These are phyloP conservation scores for Coffea humblotiana DNA, from an alignment of 305 asterid genomes.

Conservation along the genomic window DNA sequence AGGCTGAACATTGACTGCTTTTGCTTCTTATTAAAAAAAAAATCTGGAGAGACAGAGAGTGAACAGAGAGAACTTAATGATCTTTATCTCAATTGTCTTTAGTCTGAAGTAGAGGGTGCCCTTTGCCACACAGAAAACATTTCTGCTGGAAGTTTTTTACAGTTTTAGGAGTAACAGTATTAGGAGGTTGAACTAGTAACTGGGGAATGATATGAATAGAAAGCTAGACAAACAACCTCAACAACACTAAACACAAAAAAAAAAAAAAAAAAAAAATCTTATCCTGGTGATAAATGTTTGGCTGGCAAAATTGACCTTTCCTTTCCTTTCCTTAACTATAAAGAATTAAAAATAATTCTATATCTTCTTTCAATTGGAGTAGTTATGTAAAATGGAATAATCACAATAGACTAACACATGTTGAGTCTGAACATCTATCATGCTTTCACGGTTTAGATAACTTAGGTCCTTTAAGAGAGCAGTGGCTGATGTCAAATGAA, in stretches of 20 bases:
- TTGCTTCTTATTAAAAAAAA: not conserved
- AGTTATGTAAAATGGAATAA: not conserved
- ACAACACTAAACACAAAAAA: no score
- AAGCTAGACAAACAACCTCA: not conserved
- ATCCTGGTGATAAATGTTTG: not conserved
- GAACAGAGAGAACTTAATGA: no score
- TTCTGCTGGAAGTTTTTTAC: not conserved
- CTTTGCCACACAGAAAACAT: not conserved
- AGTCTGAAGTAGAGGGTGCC: no score
- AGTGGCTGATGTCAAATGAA: not conserved
- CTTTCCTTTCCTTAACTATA: not conserved
- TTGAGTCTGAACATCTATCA: not conserved
- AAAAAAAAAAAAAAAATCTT: no score
- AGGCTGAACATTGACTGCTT: not conserved
- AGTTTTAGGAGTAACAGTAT: not conserved
- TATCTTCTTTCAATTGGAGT: not conserved
- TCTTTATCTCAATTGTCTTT: no score
- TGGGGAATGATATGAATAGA: not conserved
- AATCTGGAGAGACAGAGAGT: no score
- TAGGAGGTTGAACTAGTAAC: not conserved
- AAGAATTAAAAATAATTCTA: not conserved
- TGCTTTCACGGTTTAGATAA: not conserved
- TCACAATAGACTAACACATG: not conserved
- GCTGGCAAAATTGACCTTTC: not conserved
- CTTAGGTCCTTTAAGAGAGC: not conserved